These are phyloP conservation scores for Amanita inopinata DNA, from an alignment of 768 basidiomycete genomes.

Conservation along the genomic window DNA sequence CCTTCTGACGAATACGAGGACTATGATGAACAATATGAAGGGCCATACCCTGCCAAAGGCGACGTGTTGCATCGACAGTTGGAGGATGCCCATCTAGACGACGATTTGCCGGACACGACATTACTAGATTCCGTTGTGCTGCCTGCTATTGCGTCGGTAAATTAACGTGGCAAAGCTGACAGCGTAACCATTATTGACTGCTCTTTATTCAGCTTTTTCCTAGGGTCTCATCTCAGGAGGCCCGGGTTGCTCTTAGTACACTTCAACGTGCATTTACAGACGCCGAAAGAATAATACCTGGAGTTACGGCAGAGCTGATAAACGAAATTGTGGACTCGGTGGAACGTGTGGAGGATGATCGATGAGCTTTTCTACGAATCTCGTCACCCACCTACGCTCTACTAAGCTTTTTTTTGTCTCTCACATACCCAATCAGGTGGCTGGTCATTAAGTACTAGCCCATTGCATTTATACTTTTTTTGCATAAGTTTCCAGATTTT, in stretches of 20 bases:
- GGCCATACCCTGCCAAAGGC: conserved; percentile 35
- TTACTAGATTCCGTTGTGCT: conserved; percentile 94
- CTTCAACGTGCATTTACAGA: conserved; percentile 91
- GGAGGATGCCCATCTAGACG: conserved; percentile 34
- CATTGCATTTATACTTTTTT: too few species aligned
- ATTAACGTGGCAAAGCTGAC: conserved; percentile 17
- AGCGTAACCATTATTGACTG: conserved; percentile 5
- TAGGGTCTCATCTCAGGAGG: conserved; percentile 88
- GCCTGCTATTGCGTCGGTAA: conserved; percentile 91
- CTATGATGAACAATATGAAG: conserved; percentile 47
- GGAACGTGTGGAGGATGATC: conserved; percentile 78
- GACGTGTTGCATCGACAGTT: conserved; percentile 40
- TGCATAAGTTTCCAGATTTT: too few species aligned
- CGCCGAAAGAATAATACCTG: conserved; percentile 92
- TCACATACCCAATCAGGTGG: too few species aligned
- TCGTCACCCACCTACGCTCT: not conserved
- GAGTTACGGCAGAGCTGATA: conserved; percentile 85
- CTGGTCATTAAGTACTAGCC: too few species aligned
- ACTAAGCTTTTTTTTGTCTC: too few species aligned
- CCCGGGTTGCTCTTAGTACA: conserved; percentile 73
- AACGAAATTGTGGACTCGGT: conserved; percentile 93
- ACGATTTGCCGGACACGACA: conserved; percentile 69
- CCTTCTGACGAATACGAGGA: conserved; percentile 61
- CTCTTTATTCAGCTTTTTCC: conserved; percentile 62
- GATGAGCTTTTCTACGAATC: conserved; percentile 25